A percentile compares a stretch with the other conserved stretches of the same genome.
Evolutionary conservation across 1,284 basidiomycete species (phyloP).

Genomic region (Apiotrichum laibachii): DNA sequence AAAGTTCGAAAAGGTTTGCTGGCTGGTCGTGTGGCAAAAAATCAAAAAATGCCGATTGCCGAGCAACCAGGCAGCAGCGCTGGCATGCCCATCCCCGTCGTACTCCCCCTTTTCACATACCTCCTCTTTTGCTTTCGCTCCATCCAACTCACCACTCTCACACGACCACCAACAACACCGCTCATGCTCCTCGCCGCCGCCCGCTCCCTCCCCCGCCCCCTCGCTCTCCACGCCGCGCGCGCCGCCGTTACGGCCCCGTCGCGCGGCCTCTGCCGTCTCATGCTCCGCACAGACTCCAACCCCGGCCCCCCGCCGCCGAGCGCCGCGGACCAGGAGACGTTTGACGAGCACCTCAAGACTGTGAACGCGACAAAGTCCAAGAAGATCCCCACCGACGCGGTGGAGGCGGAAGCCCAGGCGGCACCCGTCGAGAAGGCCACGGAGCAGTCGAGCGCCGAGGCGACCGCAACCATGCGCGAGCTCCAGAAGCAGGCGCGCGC

Average conservation of each 20-base stretch:
- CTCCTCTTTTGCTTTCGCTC: not conserved
- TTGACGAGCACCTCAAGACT: constrained; percentile 10
- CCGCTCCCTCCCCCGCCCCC: not conserved
- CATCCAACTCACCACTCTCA: not conserved
- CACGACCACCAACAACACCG: not conserved
- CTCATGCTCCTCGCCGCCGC: not conserved
- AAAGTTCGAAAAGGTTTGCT: too few species aligned
- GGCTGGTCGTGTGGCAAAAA: too few species aligned
- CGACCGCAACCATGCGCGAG: constrained; percentile 3
- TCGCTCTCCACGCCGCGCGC: not conserved
- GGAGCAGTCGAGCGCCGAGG: not conserved
- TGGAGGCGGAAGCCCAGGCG: constrained; percentile 2
- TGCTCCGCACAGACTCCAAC: constrained; percentile 6
- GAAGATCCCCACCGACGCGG: constrained; percentile 8
- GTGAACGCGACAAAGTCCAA: not conserved
- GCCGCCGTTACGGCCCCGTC: not conserved
- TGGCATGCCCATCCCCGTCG: too few species aligned
- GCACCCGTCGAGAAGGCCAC: constrained; percentile 1
- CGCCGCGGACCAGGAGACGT: constrained; percentile 10
- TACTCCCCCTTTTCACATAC: not conserved
- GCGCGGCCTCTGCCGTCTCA: constrained; percentile 4
- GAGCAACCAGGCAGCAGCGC: too few species aligned
- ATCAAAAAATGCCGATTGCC: too few species aligned
- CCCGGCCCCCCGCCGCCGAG: not conserved
- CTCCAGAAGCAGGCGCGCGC: not conserved